Conservation (phyloP, 345 rosid species). For the Eucalyptus decipiens region DNA sequence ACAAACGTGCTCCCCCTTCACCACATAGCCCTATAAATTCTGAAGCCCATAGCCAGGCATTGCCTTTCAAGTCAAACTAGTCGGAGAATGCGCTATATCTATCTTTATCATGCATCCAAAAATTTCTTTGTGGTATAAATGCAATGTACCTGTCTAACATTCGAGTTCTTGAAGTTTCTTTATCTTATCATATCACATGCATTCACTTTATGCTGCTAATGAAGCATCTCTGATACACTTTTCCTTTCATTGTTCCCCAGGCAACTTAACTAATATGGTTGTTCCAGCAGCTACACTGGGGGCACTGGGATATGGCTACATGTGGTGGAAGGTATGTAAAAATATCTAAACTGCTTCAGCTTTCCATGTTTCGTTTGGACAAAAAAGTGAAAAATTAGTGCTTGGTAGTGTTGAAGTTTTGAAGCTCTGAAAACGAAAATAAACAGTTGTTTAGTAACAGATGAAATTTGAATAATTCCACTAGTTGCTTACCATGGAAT, state of each 20-base stretch:
- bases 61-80: background rate
- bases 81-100: background rate
- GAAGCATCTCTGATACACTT: background rate
- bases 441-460: background rate
- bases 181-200: background rate
- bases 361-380: background rate
- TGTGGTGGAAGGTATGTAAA: constrained; percentile 93
- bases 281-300: constrained; percentile 80
- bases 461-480: background rate
- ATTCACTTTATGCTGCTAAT: background rate
- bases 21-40: background rate
- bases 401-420: background rate
- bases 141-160: background rate
- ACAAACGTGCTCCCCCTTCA: background rate
- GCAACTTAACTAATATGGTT: constrained; percentile 39
- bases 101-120: background rate
- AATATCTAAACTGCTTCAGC: background rate
- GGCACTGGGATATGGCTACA: constrained; percentile 91
- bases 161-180: background rate
- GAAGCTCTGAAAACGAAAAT: background rate
- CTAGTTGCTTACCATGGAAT: background rate
- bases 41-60: background rate
- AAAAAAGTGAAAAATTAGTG: background rate
- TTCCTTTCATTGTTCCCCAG: constrained; percentile 12
- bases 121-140: background rate